Evolutionary conservation across 2,329 filamentous ascomycete genomes (phyloP).

Genomic region (Ceratocystis destructans): DNA sequence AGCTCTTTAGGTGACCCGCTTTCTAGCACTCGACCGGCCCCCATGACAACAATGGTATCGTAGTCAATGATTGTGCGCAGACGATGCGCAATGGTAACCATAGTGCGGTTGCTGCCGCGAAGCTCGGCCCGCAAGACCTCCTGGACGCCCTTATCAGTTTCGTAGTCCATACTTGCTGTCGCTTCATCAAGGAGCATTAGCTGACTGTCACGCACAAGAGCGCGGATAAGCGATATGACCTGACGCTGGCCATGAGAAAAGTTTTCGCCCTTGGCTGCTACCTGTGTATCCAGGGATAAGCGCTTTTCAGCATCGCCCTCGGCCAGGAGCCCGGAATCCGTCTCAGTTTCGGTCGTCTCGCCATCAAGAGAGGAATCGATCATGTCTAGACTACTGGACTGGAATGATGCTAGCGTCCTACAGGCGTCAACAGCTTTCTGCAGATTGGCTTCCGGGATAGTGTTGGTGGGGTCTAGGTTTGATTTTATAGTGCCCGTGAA

Average conservation of each 20-base stretch:
- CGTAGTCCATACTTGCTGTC: constrained; percentile 37
- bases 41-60: constrained; percentile 38
- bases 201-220: constrained; percentile 34
- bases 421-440: constrained; percentile 48
- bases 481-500: constrained; percentile 32
- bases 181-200: constrained; percentile 38
- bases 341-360: constrained; percentile 15
- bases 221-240: constrained; percentile 35
- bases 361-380: constrained; percentile 17
- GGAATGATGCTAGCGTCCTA: constrained; percentile 31
- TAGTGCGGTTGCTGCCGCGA: constrained; percentile 30
- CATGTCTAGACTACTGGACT: constrained; percentile 21
- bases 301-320: constrained; percentile 21
- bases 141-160: constrained; percentile 35
- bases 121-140: constrained; percentile 35
- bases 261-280: constrained; percentile 33
- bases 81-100: constrained; percentile 38
- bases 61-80: constrained; percentile 39
- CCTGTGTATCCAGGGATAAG: constrained; percentile 29
- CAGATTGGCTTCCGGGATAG: constrained; percentile 37
- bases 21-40: constrained; percentile 33
- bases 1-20: constrained; percentile 36
- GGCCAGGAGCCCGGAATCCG: constrained; percentile 4
- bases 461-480: constrained; percentile 45
- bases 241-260: constrained; percentile 38